Evolutionary conservation across 108 stramenopile species (phyloP), one percentile per base, ranked within the genome.

Genomic region (Schizochytrium sp.): DNA sequence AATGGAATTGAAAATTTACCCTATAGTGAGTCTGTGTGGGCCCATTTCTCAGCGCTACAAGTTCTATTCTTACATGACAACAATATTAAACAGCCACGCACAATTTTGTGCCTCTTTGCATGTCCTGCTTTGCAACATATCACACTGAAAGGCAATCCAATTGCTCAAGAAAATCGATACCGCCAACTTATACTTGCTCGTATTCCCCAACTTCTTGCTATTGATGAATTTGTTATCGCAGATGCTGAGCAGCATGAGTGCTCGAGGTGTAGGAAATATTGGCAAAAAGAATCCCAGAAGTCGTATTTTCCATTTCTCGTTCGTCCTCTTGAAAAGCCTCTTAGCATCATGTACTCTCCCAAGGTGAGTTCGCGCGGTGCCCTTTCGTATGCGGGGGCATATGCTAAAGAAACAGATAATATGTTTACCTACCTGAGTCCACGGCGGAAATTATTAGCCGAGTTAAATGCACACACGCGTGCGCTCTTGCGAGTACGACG

Each of bases 1-100:
- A 83, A 83, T 83, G 76, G 28, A 10, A 47, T 83, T 42, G 53
- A 49, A 10, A 10, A 13, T 13, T 55, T 83, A 3, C 76, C 76
- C 28, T n/a, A 10, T 40, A 55, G 40, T 53, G 76, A 83, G 76
- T 10, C 8, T 10, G 50, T 83, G 76, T 83, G 76, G 76, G 76
- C 53, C 28, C 10, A 49, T n/a, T 83, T 83, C 28, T 53, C 38
- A 53, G 28, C 38, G 15, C 53, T 83, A 5, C 28, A 40, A 17
- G 50, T 83, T n/a, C 28, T 83, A 7, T 83, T 56, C 55, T 53
- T 83, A 1, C 76, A 83, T 40, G 76, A 83, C 50, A 83, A 83
- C 47, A 10, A 83, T 5, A 83, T 83, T 28, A 10, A 10, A 8
- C 10, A 0, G 15, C 76, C 53, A 17, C 5, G 15, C 38, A 38